These are phyloP conservation scores for Microglena sp. DNA, from an alignment of 139 green algal species.

Conservation along the genomic window DNA sequence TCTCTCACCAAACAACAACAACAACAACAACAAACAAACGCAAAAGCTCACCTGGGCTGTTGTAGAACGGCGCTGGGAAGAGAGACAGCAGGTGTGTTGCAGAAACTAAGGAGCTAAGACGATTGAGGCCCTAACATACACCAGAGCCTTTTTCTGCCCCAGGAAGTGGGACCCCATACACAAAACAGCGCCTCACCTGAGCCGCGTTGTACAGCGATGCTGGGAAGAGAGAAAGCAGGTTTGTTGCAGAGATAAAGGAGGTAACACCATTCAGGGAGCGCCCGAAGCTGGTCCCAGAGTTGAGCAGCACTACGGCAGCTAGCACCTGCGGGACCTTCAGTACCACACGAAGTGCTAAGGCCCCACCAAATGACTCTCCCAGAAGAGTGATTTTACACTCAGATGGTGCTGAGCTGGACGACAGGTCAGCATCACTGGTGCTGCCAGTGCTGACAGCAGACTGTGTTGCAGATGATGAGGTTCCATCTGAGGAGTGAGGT, in stretches of 20 bases:
- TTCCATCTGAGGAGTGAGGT: slow-evolving; percentile 4
- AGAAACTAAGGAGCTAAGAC: too few relatives aligned
- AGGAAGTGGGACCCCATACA: too few relatives aligned
- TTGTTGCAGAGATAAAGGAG: slow-evolving; percentile 28
- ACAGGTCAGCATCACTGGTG: neutral
- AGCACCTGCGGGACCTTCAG: slow-evolving; percentile 39
- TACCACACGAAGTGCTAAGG: slow-evolving; percentile 50
- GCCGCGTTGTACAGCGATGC: slow-evolving; percentile 44
- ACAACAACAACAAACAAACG: too few relatives aligned
- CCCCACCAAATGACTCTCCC: slow-evolving; percentile 64
- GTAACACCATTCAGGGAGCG: too few relatives aligned
- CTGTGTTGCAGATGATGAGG: neutral
- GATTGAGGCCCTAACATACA: too few relatives aligned
- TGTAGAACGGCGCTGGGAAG: too few relatives aligned
- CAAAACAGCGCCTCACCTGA: slow-evolving; percentile 32
- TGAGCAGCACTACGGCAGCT: slow-evolving; percentile 51
- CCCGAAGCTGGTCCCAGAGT: slow-evolving; percentile 57
- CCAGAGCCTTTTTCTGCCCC: too few relatives aligned
- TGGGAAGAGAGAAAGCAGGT: slow-evolving; percentile 62
- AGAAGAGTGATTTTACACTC: slow-evolving; percentile 32
- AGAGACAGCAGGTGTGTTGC: too few relatives aligned
- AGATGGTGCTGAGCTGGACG: neutral
- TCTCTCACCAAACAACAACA: too few relatives aligned
- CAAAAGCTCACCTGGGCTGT: too few relatives aligned
- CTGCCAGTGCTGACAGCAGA: neutral